Evolutionary conservation across 1,284 basidiomycete genomes (phyloP), one percentile per base, ranked within the genome.

Genomic region (Ceratobasidium sp.): DNA sequence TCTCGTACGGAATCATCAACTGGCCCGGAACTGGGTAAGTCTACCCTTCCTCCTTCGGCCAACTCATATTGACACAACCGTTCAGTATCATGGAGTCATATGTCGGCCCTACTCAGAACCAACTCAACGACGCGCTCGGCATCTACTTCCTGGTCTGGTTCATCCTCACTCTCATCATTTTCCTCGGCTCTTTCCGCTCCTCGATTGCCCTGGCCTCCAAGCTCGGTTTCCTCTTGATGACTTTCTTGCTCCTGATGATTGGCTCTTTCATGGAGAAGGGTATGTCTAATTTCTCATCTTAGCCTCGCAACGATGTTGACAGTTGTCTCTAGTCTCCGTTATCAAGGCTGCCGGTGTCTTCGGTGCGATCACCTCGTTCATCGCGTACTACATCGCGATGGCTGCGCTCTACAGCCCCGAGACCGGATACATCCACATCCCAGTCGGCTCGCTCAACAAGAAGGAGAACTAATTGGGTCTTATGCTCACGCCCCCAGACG

Each of bases 301-400:
- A 28, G 3, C 9, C 6, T 44, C 61, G 4, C 61, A 46, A 20
- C 23, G n/a, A 23, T 23, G 17, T 23, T 64, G 17, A 64, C 46
- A 2, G 56, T 3, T 6, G 20, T 64, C 33, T 54, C 28, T 28
- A 75, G 78, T 77, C 7, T 77, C 66, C 15, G 69, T 84, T 15
- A 77, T 67, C 82, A 92, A 90, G 81, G 93, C 92, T 2, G 95
- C 94, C 65, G 96, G 96, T 74, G 90, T 84, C 1, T 84, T 94
- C 46, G 96, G 95, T 46, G 87, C 92, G 71, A 75, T 78, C 52
- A 78, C 68, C 13, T 52, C 76, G 40, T 70, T 71, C 38, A 56
- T 65, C 33, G 40, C 68, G 59, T 71, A 65, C 54, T 62, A 70
- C 52, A 28, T 67, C 13, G 52, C 56, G 17, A 56, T 56, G 15